These are phyloP conservation scores for Pyrus pyrifolia DNA, from an alignment of 306 rosid genomes.

Conservation along the genomic window DNA sequence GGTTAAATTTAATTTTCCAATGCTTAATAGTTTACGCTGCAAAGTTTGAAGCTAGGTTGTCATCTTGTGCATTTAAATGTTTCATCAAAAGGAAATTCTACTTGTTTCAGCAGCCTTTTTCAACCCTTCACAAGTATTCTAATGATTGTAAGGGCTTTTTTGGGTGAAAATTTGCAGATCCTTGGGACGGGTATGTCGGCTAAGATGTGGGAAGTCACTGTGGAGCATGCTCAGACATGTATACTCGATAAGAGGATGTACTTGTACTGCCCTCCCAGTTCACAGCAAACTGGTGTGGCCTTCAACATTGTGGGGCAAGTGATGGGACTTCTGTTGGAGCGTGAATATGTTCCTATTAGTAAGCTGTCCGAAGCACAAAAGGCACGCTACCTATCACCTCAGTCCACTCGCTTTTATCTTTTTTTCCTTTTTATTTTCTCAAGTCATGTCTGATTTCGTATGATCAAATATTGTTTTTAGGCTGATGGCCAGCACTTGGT, in stretches of 20 bases:
- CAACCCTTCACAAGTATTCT: neutral
- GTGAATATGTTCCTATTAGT: conserved; percentile 53
- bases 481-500: conserved; percentile 63
- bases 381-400: conserved; percentile 42
- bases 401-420: neutral
- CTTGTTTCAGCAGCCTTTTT: neutral
- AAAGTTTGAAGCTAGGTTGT: neutral
- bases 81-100: neutral
- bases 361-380: conserved; percentile 77
- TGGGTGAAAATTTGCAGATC: conserved; percentile 39
- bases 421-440: neutral
- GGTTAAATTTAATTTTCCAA: neutral
- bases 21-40: neutral
- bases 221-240: conserved; percentile 93
- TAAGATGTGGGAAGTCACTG: conserved; percentile 96
- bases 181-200: conserved; percentile 97
- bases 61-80: conserved; percentile 3
- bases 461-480: conserved; percentile 33
- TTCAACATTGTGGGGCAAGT: conserved; percentile 83
- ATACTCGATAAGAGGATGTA: conserved; percentile 40
- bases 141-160: neutral
- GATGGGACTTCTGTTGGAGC: conserved; percentile 60
- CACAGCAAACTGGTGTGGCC: conserved; percentile 65
- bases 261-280: conserved; percentile 40
- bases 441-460: conserved; percentile 10